Evolutionary conservation across 768 basidiomycete genomes (phyloP).

Genomic region (Cystobasidiopsis lactophilus): DNA sequence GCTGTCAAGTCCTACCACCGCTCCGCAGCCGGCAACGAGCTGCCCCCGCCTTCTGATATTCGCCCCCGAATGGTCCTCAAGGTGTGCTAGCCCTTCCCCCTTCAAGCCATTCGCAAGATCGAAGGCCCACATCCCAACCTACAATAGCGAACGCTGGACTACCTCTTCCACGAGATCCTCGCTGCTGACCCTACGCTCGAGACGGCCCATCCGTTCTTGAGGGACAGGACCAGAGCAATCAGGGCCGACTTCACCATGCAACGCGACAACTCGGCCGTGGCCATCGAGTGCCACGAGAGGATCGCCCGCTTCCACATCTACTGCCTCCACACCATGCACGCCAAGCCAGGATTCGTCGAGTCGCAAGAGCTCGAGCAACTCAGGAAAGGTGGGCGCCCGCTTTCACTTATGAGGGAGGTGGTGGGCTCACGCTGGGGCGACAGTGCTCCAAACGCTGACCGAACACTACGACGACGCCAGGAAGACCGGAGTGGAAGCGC

Average conservation of each 20-base stretch:
- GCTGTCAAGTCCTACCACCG: constrained; percentile 93
- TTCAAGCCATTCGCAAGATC: background rate
- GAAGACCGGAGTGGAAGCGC: constrained; percentile 34
- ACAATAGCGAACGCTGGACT: constrained; percentile 58
- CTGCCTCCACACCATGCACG: constrained; percentile 36
- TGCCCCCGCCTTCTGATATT: constrained; percentile 61
- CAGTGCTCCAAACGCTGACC: constrained; percentile 75
- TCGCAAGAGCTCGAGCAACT: constrained; percentile 66
- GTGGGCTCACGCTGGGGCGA: background rate
- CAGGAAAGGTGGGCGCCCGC: constrained; percentile 45
- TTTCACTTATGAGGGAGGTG: too few relatives aligned
- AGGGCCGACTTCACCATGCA: constrained; percentile 90
- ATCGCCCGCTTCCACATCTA: constrained; percentile 87
- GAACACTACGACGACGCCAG: constrained; percentile 77
- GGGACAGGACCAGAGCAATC: constrained; percentile 74
- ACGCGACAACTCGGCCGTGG: constrained; percentile 46
- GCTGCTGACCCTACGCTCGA: constrained; percentile 41
- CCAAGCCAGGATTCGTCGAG: constrained; percentile 41
- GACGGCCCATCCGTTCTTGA: constrained; percentile 56
- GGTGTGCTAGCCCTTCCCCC: too few relatives aligned
- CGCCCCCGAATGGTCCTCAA: constrained; percentile 66
- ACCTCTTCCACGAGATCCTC: constrained; percentile 69
- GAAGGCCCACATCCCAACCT: background rate
- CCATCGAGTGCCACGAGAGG: constrained; percentile 77
- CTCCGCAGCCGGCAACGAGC: constrained; percentile 70